Evolutionary conservation across 2,329 filamentous ascomycete genomes (phyloP).

Genomic region (Hymenoscyphus fraxineus): DNA sequence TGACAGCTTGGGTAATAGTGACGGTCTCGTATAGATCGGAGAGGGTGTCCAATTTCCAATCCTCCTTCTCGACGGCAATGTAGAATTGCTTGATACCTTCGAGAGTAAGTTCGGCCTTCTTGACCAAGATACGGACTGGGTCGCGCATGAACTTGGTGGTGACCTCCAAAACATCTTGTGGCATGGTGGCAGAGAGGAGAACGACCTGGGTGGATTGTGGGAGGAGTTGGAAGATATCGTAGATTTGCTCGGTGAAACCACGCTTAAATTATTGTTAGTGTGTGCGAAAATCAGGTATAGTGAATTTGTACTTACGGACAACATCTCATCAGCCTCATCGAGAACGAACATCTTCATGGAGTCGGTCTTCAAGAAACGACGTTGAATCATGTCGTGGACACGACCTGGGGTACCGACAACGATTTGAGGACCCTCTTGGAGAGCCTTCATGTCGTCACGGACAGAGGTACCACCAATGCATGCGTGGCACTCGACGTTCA

Average conservation of each 20-base stretch:
- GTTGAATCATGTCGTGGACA: conserved; percentile 99
- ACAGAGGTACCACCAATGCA: conserved; percentile 99
- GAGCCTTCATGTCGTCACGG: conserved; percentile 97
- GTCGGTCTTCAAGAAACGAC: conserved; percentile 93
- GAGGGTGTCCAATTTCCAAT: conserved; percentile 99
- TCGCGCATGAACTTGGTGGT: conserved; percentile 99
- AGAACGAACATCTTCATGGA: conserved; percentile 99
- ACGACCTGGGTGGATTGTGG: conserved; percentile 98
- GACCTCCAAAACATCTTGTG: conserved; percentile 97
- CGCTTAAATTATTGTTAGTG: conserved; percentile 54
- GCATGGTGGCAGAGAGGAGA: conserved; percentile 96
- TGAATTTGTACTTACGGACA: conserved; percentile 61
- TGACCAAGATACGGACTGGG: conserved; percentile 97
- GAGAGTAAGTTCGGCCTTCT: conserved; percentile 98
- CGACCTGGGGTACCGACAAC: conserved; percentile 97
- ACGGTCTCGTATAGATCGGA: conserved; percentile 98
- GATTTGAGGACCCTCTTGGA: conserved; percentile 92
- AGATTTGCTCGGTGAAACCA: conserved; percentile 99
- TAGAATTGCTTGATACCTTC: conserved; percentile 99
- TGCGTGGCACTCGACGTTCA: conserved; percentile 98
- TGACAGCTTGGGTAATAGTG: conserved; percentile 97
- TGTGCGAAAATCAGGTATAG: background rate
- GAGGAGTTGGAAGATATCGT: conserved; percentile 99
- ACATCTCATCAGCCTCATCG: conserved; percentile 99
- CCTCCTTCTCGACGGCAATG: conserved; percentile 98